These are phyloP conservation scores for Furcasterigmium sp. DNA, from an alignment of 2,329 filamentous ascomycete genomes.

Conservation along the genomic window DNA sequence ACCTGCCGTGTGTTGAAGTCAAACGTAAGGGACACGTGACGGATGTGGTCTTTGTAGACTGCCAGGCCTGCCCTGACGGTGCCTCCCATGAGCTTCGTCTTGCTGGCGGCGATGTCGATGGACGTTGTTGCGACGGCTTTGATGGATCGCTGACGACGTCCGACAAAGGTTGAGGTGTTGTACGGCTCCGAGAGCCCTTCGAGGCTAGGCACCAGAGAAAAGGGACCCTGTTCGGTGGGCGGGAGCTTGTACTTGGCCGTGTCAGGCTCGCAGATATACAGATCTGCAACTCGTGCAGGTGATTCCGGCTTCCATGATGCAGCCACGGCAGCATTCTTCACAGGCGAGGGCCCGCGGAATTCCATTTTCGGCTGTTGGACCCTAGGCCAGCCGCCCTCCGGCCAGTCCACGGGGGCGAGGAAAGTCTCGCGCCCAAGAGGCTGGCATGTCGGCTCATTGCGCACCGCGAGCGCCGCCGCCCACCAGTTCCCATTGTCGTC, in stretches of 20 bases:
- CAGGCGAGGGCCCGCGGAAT: background rate
- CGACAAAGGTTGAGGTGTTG: conserved; percentile 4
- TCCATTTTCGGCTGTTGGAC: conserved; percentile 2
- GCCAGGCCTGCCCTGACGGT: conserved; percentile 4
- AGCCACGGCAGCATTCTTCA: background rate
- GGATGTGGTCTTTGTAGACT: conserved; percentile 7
- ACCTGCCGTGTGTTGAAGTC: conserved; percentile 1
- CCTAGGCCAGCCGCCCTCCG: conserved; percentile 4
- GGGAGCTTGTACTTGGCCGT: background rate
- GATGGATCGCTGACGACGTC: conserved; percentile 1
- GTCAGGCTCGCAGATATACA: conserved; percentile 4
- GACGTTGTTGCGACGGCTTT: background rate
- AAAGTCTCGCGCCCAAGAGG: conserved; percentile 5
- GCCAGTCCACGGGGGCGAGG: conserved; percentile 4
- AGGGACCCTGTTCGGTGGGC: background rate
- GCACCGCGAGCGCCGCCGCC: conserved; percentile 15
- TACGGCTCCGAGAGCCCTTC: background rate
- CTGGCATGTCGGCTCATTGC: background rate
- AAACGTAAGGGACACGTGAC: background rate
- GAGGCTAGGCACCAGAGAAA: background rate
- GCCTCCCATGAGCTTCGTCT: background rate
- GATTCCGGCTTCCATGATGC: background rate
- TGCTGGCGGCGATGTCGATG: background rate
- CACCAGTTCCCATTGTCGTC: conserved; percentile 35
- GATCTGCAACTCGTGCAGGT: background rate